Evolutionary conservation across 805 yeast genomes (phyloP).

Genomic region (Cyberlindnera mississippiensis): DNA sequence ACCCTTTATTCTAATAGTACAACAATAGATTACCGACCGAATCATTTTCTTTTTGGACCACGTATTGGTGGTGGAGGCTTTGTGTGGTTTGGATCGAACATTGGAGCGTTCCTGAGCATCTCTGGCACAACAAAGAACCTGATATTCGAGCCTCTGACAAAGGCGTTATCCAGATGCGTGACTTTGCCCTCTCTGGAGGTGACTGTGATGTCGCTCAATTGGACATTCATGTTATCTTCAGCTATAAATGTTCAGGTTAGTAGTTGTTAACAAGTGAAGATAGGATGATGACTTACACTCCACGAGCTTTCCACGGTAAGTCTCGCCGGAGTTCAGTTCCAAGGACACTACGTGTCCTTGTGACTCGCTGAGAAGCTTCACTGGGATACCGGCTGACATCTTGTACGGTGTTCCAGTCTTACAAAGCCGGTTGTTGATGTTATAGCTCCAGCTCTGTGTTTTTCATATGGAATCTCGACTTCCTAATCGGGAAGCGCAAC

Average conservation of each 20-base stretch:
- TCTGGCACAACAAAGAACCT: constrained; percentile 86
- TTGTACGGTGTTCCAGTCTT: background rate
- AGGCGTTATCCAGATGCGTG: constrained; percentile 76
- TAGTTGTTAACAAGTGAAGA: no score
- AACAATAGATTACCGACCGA: background rate
- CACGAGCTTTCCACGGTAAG: constrained; percentile 80
- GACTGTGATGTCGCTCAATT: constrained; percentile 73
- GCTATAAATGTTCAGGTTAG: constrained; percentile 14
- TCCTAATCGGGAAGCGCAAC: background rate
- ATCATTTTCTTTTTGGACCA: constrained; percentile 44
- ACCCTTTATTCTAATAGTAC: background rate
- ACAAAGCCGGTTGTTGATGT: background rate
- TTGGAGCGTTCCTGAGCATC: constrained; percentile 81
- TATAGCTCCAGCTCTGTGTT: background rate
- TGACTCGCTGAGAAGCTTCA: constrained; percentile 82
- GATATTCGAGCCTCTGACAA: constrained; percentile 87
- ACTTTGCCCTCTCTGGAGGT: constrained; percentile 76
- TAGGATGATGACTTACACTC: constrained; percentile 44
- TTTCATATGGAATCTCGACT: background rate
- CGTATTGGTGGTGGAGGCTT: constrained; percentile 72
- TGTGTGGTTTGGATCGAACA: constrained; percentile 59
- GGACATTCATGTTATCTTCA: constrained; percentile 94
- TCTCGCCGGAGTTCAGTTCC: constrained; percentile 81
- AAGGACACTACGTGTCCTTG: constrained; percentile 83
- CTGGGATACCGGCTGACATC: constrained; percentile 64